Base-by-base conservation (phyloP, 2,329 filamentous ascomycete genomes). In the Raffaelea albimanens region DNA sequence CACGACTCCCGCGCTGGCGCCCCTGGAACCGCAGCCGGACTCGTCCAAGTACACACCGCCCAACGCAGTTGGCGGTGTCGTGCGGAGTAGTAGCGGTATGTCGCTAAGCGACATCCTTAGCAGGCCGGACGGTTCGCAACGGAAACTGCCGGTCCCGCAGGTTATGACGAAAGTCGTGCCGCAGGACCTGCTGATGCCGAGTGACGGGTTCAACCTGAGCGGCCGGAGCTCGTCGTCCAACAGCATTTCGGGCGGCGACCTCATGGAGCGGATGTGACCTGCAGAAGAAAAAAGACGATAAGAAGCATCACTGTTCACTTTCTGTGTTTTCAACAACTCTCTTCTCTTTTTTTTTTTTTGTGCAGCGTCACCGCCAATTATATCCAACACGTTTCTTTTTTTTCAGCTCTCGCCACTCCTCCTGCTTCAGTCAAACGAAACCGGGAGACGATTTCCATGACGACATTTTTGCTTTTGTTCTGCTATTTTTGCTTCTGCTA, bases 81-180 rank as follows among this genome's bases (percentile, higher is more conserved):
- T 73, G n/a, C 67, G 67, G 50, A 69, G 73, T 47, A 70, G 76
- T 56, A 78, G 73, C 48, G 89, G 89, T 38, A 78, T 94, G 49
- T 85, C 87, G 36, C 83, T 97, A 57, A 86, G 83, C 50, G 91
- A 97, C 63, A 97, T 97, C 60, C 93, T 97, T 70, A 88, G 85
- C 60, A 83, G 85, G 56, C 78, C 88, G 1, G 90, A 96, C 54
- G 88, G 88, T 34, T 84, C 85, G 21, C 87, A 93, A 67, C 75
- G 91, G 57, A 97, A 97, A 66, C 73, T 97, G 18, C 91, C 91
- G 0, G 86, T 95, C 16, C 89, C 89, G 5, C 87, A 91, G 66
- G 78, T 90, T 9, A 50, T 57, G n/a, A 87, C 88, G 47, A 93
- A 93, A 64, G 85, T 95, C 40, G 85, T 85, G 2, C 83, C 94